Evolutionary conservation across 495 filamentous ascomycete genomes (phyloP).

Genomic region (Articulospora tetracladia): DNA sequence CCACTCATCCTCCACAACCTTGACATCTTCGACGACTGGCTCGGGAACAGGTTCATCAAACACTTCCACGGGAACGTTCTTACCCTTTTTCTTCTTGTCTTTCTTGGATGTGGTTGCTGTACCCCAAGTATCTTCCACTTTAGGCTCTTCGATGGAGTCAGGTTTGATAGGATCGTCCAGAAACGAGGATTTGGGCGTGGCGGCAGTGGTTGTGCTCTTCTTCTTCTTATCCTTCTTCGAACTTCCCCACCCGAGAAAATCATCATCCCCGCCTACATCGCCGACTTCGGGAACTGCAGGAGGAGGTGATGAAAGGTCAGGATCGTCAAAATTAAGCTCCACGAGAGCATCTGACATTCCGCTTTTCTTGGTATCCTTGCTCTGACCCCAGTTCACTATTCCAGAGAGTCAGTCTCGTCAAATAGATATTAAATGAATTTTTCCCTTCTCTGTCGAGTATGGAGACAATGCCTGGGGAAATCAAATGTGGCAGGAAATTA

Average conservation of each 20-base stretch:
- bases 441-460: too few species aligned
- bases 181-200: constrained; percentile 15
- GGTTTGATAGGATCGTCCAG: constrained; percentile 32
- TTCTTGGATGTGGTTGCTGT: constrained; percentile 30
- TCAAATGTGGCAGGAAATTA: neutral
- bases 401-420: neutral
- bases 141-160: constrained; percentile 43
- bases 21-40: constrained; percentile 36
- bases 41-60: constrained; percentile 35
- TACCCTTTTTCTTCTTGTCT: constrained; percentile 38
- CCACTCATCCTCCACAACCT: constrained; percentile 36
- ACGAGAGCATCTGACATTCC: constrained; percentile 21
- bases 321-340: constrained; percentile 27
- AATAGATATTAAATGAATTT: too few species aligned
- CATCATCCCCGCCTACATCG: constrained; percentile 25
- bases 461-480: too few species aligned
- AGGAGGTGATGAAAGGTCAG: constrained; percentile 27
- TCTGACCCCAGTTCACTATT: constrained; percentile 18
- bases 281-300: constrained; percentile 31
- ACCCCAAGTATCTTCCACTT: constrained; percentile 38
- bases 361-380: constrained; percentile 20
- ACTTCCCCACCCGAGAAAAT: constrained; percentile 33
- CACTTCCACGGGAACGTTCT: constrained; percentile 37
- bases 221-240: constrained; percentile 35
- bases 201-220: constrained; percentile 24